Evolutionary conservation across 768 basidiomycete genomes (phyloP), one percentile per base, ranked within the genome.

Genomic region (Amanita pseudoporphyria): DNA sequence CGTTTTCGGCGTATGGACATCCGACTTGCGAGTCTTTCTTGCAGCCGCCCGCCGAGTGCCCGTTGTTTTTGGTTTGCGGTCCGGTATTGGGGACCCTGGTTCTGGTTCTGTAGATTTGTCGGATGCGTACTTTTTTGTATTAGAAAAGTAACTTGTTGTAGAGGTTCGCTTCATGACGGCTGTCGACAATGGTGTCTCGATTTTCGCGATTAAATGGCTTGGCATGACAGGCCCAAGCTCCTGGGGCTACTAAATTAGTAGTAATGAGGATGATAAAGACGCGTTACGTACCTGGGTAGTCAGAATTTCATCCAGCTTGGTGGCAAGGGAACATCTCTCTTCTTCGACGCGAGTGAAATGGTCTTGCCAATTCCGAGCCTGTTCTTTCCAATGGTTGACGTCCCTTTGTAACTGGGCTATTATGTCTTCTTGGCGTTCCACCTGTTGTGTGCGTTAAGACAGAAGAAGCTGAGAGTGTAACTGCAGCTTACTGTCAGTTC

Each of bases 311-410:
- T 82, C 79, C 9, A 82, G 60, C 36, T 78, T 71, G 4, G 73
- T 71, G 6, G 78, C 68, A 10, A 86, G 71, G 5, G 71, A 70
- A 26, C 72, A 75, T 49, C 84, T 74, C 50, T 87, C 83, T 49
- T 81, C 71, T 53, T 88, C 84, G 39, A 85, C 82, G 13, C 84
- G 78, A 32, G 81, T 67, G 61, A 85, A 87, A 56, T 86, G 84
- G 18, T 85, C 84, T 61, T 87, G 87, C 86, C 86, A 88, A 56
- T 82, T 82, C 47, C 71, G 69, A 0, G 84, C 76, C 56, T 87
- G 86, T 44, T 81, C 78, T 62, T 85, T 86, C 83, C 84, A 86
- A 47, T 87, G 83, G 0, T 64, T 67, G 0, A 77, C 69, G 60
- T 89, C 84, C 43, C 81, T 72, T 21, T 78, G 76, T 26, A 87